phyloP scores from a whole-genome alignment of 495 filamentous ascomycete species.

The Durotheca rogersii region DNA sequence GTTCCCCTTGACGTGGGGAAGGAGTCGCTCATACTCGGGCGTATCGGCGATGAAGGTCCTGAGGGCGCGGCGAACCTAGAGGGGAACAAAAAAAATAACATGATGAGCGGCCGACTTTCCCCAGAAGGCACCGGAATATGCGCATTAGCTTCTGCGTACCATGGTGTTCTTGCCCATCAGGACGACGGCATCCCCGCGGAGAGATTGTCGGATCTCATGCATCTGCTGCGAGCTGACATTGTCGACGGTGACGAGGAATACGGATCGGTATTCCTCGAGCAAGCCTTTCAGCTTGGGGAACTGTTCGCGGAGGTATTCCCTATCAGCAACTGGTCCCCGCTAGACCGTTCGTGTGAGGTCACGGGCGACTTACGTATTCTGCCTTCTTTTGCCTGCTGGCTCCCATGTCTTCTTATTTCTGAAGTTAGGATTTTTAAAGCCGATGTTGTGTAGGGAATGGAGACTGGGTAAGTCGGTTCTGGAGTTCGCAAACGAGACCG shows the following conservation, averaged over 20 bases:
- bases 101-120: constrained; percentile 6
- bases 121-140: no score
- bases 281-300: constrained; percentile 98
- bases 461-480: constrained; percentile 12
- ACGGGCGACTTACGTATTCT: constrained; percentile 61
- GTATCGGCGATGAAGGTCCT: constrained; percentile 89
- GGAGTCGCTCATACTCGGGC: constrained; percentile 96
- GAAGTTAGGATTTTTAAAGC: constrained; percentile 99
- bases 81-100: not conserved
- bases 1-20: constrained; percentile 94
- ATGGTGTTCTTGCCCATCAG: constrained; percentile 99
- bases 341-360: not conserved
- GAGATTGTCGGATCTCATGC: constrained; percentile 95
- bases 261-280: constrained; percentile 85
- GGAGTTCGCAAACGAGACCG: constrained; percentile 14
- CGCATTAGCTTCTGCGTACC: constrained; percentile 52
- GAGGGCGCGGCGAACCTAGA: constrained; percentile 88
- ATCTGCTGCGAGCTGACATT: constrained; percentile 99
- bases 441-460: constrained; percentile 40
- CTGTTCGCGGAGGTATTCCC: constrained; percentile 16
- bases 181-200: constrained; percentile 87
- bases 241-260: constrained; percentile 97
- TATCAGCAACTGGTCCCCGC: not conserved
- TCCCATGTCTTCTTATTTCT: constrained; percentile 97
- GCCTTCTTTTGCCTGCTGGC: constrained; percentile 93